phyloP scores from a whole-genome alignment of 2,329 filamentous ascomycete species.

The Neonectria ditissima region DNA sequence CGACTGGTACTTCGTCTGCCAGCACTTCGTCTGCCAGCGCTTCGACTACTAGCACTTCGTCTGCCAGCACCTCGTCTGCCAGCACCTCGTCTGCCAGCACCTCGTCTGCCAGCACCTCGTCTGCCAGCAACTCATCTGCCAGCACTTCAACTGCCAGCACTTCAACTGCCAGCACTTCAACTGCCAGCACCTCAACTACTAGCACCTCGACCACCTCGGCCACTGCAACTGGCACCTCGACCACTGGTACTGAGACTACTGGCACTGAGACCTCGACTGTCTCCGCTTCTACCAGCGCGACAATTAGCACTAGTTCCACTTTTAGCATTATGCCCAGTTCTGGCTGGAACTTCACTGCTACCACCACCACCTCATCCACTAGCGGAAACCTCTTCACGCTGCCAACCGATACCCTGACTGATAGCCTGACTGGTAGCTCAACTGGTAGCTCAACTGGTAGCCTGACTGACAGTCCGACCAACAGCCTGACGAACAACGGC shows the following conservation, averaged over 20 bases:
- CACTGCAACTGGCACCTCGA: background rate
- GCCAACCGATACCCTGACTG: background rate
- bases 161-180: background rate
- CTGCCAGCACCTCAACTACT: background rate
- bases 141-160: constrained; percentile 1
- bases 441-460: constrained; percentile 34
- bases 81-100: background rate
- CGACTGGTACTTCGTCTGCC: background rate
- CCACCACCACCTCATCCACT: constrained; percentile 21
- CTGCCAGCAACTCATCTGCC: background rate
- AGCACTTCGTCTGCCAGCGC: background rate
- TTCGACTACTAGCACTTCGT: constrained; percentile 10
- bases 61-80: background rate
- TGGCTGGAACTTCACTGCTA: constrained; percentile 12
- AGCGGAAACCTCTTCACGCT: constrained; percentile 14
- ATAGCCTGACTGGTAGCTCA: constrained; percentile 38
- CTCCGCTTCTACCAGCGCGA: background rate
- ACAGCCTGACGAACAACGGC: background rate
- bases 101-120: constrained; percentile 9
- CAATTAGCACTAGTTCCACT: background rate
- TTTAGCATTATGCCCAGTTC: background rate
- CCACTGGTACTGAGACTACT: constrained; percentile 19
- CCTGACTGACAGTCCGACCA: background rate
- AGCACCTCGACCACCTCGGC: background rate
- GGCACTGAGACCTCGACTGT: background rate